Evolutionary conservation across 163 green algal genomes (phyloP), one percentile per base, ranked within the genome.

Genomic region (Chlorella variabilis): DNA sequence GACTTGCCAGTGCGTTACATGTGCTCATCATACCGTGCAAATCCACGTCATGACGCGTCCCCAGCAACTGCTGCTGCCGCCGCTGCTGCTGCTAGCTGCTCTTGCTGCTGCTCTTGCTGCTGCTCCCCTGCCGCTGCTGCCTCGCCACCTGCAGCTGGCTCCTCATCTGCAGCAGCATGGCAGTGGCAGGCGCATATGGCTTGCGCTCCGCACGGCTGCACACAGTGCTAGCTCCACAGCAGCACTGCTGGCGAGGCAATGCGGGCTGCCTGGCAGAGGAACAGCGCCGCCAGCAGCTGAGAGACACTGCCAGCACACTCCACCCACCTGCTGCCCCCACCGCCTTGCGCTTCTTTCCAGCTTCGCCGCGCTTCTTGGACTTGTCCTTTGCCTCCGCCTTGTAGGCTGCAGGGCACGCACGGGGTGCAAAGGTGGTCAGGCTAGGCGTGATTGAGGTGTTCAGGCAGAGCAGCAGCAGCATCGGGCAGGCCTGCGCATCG

Each of bases 351-450:
- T 86, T 70, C 33, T 84, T 77, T 42, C 51, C 38, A 20, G 71
- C 61, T 38, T 89, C 87, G 11, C 73, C 77, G 65, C 88, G 88
- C 42, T 86, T 84, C 70, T 90, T 87, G n/a, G 77, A 80, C 65
- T 90, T 90, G 33, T 90, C 87, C 68, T 79, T 88, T 51, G 48
- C 78, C 27, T 90, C 87, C 17, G 49, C 42, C 34, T 63, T 78
- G 69, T 86, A 91, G 65, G 76, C 87, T 93, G 83, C 81, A 85
- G n/a, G 51, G 11, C 62, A 15, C 11, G 11, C 15, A 54, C 45
- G 15, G 45, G 45, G 45, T 54, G 34, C 66, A n/a, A 31, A 56
- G 27, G 7, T 59, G 41, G 20, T 31, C 29, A 49, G 31, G 27
- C 68, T 11, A 49, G 45, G 45, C 45, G 15, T 15, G 45, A 54